phyloP scores from a whole-genome alignment of 768 basidiomycete genomes.

The Macrocybe gigantea region DNA sequence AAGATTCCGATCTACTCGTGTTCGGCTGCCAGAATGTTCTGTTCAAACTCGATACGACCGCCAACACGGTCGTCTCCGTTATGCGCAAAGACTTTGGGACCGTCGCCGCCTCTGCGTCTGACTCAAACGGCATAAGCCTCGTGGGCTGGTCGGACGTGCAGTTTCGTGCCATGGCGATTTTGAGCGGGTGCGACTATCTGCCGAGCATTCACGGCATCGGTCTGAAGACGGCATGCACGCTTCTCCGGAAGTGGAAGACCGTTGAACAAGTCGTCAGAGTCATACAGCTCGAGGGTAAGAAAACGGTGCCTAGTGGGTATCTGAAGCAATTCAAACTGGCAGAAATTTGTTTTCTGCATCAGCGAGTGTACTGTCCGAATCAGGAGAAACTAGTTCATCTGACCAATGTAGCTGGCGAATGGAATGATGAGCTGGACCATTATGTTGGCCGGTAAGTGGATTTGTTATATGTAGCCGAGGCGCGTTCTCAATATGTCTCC shows the following conservation, averaged over 20 bases:
- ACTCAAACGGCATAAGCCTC: constrained; percentile 65
- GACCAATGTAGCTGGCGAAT: constrained; percentile 50
- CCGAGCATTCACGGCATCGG: constrained; percentile 89
- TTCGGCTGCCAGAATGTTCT: constrained; percentile 92
- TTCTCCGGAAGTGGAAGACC: constrained; percentile 82
- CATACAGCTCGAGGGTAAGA: constrained; percentile 77
- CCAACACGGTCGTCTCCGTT: constrained; percentile 60
- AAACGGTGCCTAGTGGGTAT: constrained; percentile 74
- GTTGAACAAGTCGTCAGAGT: constrained; percentile 77
- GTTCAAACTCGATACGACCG: constrained; percentile 82
- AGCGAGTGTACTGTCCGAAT: constrained; percentile 83
- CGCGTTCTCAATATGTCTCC: constrained; percentile 6
- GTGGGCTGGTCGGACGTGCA: constrained; percentile 85
- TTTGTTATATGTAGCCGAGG: background rate
- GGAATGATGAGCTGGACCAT: constrained; percentile 57
- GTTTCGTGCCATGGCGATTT: constrained; percentile 90
- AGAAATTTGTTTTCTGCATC: constrained; percentile 89
- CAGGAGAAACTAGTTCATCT: constrained; percentile 64
- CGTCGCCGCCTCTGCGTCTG: constrained; percentile 36
- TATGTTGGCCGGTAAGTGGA: constrained; percentile 64
- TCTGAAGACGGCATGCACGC: constrained; percentile 83
- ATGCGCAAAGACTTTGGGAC: constrained; percentile 63
- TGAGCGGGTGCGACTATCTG: constrained; percentile 91
- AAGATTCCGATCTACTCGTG: constrained; percentile 96
- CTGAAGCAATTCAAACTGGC: constrained; percentile 70